Evolutionary conservation across 371 early-diverging fungal genomes (phyloP).

Genomic region (Enterospora canceri): DNA sequence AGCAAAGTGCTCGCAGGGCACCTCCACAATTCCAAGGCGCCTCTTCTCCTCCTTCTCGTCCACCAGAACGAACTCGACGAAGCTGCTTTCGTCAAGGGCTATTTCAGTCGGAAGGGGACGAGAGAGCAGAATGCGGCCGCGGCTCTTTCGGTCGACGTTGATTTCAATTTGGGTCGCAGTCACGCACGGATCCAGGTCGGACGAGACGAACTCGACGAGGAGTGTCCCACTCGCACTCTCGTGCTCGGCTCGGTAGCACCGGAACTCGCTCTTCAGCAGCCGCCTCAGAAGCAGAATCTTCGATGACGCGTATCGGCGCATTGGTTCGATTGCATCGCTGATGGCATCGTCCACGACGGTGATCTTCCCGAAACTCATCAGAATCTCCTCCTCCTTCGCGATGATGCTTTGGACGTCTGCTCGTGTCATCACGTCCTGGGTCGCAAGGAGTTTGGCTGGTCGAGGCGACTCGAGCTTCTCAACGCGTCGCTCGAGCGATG

Average conservation of each 20-base stretch:
- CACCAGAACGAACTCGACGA: conserved; percentile 22
- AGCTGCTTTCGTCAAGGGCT: neutral
- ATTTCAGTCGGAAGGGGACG: neutral
- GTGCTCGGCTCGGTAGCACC: neutral
- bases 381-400: neutral
- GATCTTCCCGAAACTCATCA: neutral
- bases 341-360: neutral
- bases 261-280: neutral
- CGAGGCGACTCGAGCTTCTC: neutral
- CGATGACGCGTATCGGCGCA: too few relatives aligned
- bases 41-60: neutral
- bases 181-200: conserved; percentile 21
- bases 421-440: neutral
- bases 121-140: neutral
- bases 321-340: neutral
- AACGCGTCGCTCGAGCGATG: neutral
- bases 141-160: conserved; percentile 12
- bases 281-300: neutral
- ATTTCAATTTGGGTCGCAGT: conserved; percentile 4
- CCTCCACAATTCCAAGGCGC: conserved; percentile 35
- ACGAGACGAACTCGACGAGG: neutral
- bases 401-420: neutral
- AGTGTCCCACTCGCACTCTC: conserved; percentile 13
- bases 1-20: conserved; percentile 47
- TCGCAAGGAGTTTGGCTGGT: neutral